Conservation (phyloP, 192 early-diverging fungal genomes). For the Powellomyces hirtus region DNA sequence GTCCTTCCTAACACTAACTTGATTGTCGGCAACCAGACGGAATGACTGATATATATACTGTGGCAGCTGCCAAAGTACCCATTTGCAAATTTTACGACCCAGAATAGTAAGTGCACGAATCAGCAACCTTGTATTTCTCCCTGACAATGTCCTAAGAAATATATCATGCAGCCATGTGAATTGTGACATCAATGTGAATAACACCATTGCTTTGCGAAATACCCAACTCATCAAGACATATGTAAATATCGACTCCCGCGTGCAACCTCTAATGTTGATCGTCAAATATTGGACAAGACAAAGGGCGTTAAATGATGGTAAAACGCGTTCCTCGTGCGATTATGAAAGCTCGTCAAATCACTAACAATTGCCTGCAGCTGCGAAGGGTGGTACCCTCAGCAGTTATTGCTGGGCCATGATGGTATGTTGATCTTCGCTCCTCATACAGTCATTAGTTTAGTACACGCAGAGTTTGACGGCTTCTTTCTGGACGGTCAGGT, state of each 20-base stretch:
- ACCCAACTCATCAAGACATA: conserved; percentile 87
- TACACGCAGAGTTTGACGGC: too few relatives aligned
- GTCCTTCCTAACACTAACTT: too few relatives aligned
- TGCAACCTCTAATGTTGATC: conserved; percentile 87
- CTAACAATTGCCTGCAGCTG: conserved; percentile 41
- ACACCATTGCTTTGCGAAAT: conserved; percentile 84
- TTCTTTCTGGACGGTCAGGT: conserved; percentile 36
- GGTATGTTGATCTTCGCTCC: too few relatives aligned
- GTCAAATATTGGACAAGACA: conserved; percentile 91
- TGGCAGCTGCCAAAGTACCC: conserved; percentile 86
- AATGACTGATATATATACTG: conserved; percentile 76
- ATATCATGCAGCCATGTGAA: conserved; percentile 55
- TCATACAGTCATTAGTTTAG: neutral
- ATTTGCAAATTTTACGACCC: conserved; percentile 92
- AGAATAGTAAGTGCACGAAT: conserved; percentile 67
- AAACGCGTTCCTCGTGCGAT: neutral
- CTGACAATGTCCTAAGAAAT: neutral
- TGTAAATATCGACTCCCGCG: conserved; percentile 81
- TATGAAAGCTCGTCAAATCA: neutral
- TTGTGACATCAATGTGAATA: conserved; percentile 95
- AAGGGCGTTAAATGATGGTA: conserved; percentile 85
- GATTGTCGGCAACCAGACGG: too few relatives aligned
- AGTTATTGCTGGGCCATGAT: conserved; percentile 95
- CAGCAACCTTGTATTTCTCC: neutral
- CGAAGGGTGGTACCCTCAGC: conserved; percentile 89